These are phyloP conservation scores for Colletotrichum somersetense DNA, from an alignment of 2,329 filamentous ascomycete genomes.

Conservation along the genomic window DNA sequence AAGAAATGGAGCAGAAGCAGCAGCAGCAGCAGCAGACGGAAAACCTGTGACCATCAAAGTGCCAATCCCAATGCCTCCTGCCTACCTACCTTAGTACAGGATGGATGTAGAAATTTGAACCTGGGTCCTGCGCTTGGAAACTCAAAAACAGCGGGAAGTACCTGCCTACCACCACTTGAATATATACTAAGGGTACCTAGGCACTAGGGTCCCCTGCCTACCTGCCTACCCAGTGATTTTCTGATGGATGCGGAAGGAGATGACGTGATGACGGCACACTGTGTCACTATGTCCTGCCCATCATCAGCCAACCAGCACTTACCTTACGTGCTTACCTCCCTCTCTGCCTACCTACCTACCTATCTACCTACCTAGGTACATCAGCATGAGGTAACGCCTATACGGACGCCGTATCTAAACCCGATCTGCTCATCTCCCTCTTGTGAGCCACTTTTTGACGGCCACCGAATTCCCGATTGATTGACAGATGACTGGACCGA, in stretches of 20 bases:
- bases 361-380: not conserved
- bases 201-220: not conserved
- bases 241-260: too few relatives aligned
- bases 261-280: too few relatives aligned
- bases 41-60: constrained; percentile 10
- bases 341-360: too few relatives aligned
- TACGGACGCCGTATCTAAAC: not conserved
- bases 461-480: not conserved
- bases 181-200: not conserved
- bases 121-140: not conserved
- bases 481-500: not conserved
- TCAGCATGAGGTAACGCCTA: too few relatives aligned
- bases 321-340: too few relatives aligned
- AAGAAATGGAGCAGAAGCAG: constrained; percentile 18
- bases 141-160: too few relatives aligned
- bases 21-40: not conserved
- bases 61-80: not conserved
- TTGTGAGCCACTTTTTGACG: not conserved
- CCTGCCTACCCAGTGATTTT: not conserved
- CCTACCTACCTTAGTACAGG: too few relatives aligned
- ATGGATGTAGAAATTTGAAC: not conserved
- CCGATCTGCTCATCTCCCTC: constrained; percentile 2
- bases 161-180: too few relatives aligned
- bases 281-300: too few relatives aligned
- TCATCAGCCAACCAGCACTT: too few relatives aligned